Evolutionary conservation across 1,284 basidiomycete genomes (phyloP), one percentile per base, ranked within the genome.

Genomic region (Phellinidium pouzarii): DNA sequence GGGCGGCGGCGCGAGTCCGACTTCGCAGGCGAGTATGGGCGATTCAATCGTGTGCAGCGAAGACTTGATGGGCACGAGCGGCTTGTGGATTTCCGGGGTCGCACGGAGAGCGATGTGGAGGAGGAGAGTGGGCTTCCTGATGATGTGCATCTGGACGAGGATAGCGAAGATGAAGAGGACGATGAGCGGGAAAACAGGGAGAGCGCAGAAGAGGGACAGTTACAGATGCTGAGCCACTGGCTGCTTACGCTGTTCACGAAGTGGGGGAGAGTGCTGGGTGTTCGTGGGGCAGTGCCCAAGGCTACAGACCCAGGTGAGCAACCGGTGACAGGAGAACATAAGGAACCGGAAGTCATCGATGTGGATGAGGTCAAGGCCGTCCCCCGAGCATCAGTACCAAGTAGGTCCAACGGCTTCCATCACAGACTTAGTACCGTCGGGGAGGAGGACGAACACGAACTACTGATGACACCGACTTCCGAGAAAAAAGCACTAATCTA

Each of bases 71-170:
- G 84, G 4, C 60, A 63, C 34, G 74, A 77, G 63, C 68, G 77
- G 43, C 64, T 81, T 1, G 85, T 89, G 45, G 86, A 89, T 64
- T 65, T 69, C 34, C 62, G 78, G 40, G 86, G 87, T 11, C 69
- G 85, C 44, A 88, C 84, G 52, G 84, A 86, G 68, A 80, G 77
- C 56, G 86, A 89, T 65, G 85, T 73, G 20, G 83, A 83, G 60
- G 86, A 88, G 59, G 87, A 89, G 64, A 68, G 66, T 38, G 68
- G 61, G 47, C 65, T 78, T 4, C 77, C 76, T 31, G 49, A 57
- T 52, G 34, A 49, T 26, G 34, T 23, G 42, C 48, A 43, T 29
- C 25, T 48, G 31, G 48, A 54, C 38, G 41, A 41, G 22, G 55
- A 58, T 36, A 50, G 42, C 43, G 53, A 48, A 25, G 40, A 43